phyloP scores from a whole-genome alignment of 2,329 filamentous ascomycete species.

The Phialocephala subalpina region DNA sequence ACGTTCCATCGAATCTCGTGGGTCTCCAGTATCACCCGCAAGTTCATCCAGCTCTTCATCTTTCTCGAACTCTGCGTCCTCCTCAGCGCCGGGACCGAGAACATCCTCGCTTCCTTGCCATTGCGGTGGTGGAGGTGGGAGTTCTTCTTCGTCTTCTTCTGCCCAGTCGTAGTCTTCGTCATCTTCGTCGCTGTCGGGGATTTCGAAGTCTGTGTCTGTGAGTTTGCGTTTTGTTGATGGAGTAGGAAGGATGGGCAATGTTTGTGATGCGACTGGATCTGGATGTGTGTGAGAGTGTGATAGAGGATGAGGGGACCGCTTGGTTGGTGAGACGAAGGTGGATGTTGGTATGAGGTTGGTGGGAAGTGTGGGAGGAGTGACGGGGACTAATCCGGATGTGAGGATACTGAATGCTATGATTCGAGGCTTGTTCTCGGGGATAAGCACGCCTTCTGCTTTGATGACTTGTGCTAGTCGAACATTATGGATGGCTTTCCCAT shows the following conservation, averaged over 20 bases:
- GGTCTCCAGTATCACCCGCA: constrained; percentile 4
- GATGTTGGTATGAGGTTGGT: background rate
- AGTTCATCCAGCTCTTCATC: constrained; percentile 27
- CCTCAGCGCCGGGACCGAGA: constrained; percentile 48
- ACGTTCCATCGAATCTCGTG: background rate
- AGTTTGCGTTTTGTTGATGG: constrained; percentile 72
- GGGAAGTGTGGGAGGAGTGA: background rate
- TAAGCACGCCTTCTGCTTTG: constrained; percentile 63
- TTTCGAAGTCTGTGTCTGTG: constrained; percentile 64
- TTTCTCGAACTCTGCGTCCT: constrained; percentile 21
- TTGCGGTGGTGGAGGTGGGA: constrained; percentile 68
- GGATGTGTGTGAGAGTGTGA: constrained; percentile 7
- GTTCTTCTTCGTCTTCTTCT: constrained; percentile 68
- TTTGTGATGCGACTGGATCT: background rate
- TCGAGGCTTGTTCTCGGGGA: constrained; percentile 32
- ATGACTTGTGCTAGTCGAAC: constrained; percentile 69
- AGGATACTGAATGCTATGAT: constrained; percentile 39
- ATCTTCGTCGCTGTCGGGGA: constrained; percentile 65
- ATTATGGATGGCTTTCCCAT: constrained; percentile 57
- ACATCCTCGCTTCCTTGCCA: constrained; percentile 74
- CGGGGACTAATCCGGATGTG: constrained; percentile 31
- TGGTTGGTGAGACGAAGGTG: background rate
- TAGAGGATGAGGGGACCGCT: constrained; percentile 9
- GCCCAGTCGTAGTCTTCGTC: constrained; percentile 80
- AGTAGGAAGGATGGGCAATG: constrained; percentile 37